These are phyloP conservation scores for Lachancea dasiensis DNA, from an alignment of 805 yeast species.

Conservation along the genomic window DNA sequence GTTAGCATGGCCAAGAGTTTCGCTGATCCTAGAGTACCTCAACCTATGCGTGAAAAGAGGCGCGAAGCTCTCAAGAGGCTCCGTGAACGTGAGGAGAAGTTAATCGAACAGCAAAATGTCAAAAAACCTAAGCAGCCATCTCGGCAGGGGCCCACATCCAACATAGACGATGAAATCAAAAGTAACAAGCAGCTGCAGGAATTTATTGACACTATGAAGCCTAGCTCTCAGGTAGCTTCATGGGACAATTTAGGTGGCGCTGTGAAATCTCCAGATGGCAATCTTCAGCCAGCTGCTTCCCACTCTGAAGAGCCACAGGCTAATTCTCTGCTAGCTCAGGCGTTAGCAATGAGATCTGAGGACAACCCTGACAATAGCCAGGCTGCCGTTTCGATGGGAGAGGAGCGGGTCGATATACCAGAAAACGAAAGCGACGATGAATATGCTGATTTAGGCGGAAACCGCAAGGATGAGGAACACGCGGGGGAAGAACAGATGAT, in stretches of 20 bases:
- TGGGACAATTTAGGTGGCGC: constrained; percentile 47
- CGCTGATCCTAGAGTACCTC: constrained; percentile 76
- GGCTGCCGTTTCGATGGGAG: constrained; percentile 8
- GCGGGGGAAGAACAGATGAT: constrained; percentile 45
- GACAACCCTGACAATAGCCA: constrained; percentile 6
- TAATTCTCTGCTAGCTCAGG: constrained; percentile 37
- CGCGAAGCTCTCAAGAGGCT: constrained; percentile 45
- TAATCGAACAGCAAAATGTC: constrained; percentile 38
- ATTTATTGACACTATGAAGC: constrained; percentile 77
- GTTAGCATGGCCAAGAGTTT: constrained; percentile 82
- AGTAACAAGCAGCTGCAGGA: constrained; percentile 67
- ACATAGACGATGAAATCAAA: constrained; percentile 56
- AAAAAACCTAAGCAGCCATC: constrained; percentile 32
- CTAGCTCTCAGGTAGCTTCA: constrained; percentile 59
- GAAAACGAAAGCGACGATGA: constrained; percentile 43
- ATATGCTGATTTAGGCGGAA: constrained; percentile 33
- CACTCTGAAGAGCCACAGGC: constrained; percentile 1
- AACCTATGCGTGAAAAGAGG: constrained; percentile 50
- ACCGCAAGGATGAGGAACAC: constrained; percentile 16
- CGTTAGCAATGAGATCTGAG: constrained; percentile 34
- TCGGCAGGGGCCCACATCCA: constrained; percentile 30
- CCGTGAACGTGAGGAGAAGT: constrained; percentile 42
- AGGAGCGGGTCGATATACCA: constrained; percentile 23
- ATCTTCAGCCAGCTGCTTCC: too few relatives aligned
- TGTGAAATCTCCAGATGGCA: constrained; percentile 1